Percentiles rank a stretch among this genome's conserved stretches.
These are phyloP conservation scores for Meyerozyma carpophila DNA, from an alignment of 1,139 yeast species.

Conservation along the genomic window DNA sequence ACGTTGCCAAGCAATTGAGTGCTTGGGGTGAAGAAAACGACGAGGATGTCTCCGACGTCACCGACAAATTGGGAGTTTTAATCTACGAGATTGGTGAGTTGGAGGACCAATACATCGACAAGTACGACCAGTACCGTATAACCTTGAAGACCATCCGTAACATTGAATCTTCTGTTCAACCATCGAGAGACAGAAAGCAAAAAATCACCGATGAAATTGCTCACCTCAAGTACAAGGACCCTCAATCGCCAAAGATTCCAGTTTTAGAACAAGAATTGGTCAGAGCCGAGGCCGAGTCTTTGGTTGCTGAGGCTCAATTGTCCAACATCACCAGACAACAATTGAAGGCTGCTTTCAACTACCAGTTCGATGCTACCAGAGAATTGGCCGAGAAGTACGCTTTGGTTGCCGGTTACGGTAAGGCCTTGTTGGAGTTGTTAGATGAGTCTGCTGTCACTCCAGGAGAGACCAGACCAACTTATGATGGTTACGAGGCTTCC, in stretches of 20 bases:
- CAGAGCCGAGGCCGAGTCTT: slow-evolving; percentile 97
- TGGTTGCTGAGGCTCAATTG: slow-evolving; percentile 98
- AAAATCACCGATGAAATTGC: slow-evolving; percentile 97
- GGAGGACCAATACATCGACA: slow-evolving; percentile 96
- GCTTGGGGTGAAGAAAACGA: slow-evolving; percentile 98
- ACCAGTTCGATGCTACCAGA: slow-evolving; percentile 93
- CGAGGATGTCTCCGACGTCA: slow-evolving; percentile 94
- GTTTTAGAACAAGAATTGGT: slow-evolving; percentile 97
- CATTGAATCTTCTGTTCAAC: slow-evolving; percentile 96
- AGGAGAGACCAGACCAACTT: slow-evolving; percentile 98
- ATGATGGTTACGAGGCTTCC: slow-evolving; percentile 97
- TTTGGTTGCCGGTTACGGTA: slow-evolving; percentile 96
- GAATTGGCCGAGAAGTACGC: slow-evolving; percentile 97
- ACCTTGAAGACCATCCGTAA: slow-evolving; percentile 92
- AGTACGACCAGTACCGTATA: slow-evolving; percentile 95
- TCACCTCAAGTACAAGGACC: slow-evolving; percentile 95
- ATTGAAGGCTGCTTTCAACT: slow-evolving; percentile 94
- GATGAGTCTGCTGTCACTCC: slow-evolving; percentile 98
- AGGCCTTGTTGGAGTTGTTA: slow-evolving; percentile 89
- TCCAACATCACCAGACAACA: slow-evolving; percentile 97
- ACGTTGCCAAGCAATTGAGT: slow-evolving; percentile 93
- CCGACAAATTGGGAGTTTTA: slow-evolving; percentile 94
- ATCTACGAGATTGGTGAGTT: slow-evolving; percentile 95
- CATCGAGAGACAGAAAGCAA: slow-evolving; percentile 96
- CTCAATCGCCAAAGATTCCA: slow-evolving; percentile 91